Evolutionary conservation across 192 early-diverging fungal genomes (phyloP).

Genomic region (Chytriomyces confervae): DNA sequence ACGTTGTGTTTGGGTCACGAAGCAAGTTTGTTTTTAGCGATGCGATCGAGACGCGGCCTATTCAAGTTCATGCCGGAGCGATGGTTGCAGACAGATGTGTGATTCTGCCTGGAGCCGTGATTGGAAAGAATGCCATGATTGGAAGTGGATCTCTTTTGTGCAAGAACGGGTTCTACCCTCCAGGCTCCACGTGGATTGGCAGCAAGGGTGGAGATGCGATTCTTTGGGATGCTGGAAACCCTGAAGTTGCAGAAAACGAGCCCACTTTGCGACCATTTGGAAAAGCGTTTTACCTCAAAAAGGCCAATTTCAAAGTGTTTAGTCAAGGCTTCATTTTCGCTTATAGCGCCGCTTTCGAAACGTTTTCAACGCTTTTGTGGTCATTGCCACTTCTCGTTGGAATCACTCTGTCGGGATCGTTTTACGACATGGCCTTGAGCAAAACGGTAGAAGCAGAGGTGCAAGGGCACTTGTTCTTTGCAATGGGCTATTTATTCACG

Average conservation of each 20-base stretch:
- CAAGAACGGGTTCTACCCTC: slow-evolving; percentile 35
- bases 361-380: slow-evolving; percentile 2
- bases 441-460: not conserved
- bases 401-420: slow-evolving; percentile 1
- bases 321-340: slow-evolving; percentile 20
- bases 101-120: slow-evolving; percentile 45
- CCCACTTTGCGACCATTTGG: slow-evolving; percentile 50
- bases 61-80: slow-evolving; percentile 45
- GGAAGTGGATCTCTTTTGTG: slow-evolving; percentile 49
- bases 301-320: slow-evolving; percentile 45
- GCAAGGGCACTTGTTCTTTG: slow-evolving; percentile 7
- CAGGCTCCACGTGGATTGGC: slow-evolving; percentile 49
- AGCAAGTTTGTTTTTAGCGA: slow-evolving; percentile 45
- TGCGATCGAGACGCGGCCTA: slow-evolving; percentile 35
- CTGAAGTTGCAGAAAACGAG: not conserved
- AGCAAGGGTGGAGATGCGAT: slow-evolving; percentile 46
- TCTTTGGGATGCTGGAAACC: slow-evolving; percentile 35
- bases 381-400: not conserved
- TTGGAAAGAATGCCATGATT: slow-evolving; percentile 48
- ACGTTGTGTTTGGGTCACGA: slow-evolving; percentile 58
- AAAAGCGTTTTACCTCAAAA: slow-evolving; percentile 48
- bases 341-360: not conserved
- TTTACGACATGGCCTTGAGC: not conserved
- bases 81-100: slow-evolving; percentile 51
- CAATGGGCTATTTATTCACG: not conserved